Conservation (phyloP, 2,329 filamentous ascomycete species). For the Aspergillus jensenii region DNA sequence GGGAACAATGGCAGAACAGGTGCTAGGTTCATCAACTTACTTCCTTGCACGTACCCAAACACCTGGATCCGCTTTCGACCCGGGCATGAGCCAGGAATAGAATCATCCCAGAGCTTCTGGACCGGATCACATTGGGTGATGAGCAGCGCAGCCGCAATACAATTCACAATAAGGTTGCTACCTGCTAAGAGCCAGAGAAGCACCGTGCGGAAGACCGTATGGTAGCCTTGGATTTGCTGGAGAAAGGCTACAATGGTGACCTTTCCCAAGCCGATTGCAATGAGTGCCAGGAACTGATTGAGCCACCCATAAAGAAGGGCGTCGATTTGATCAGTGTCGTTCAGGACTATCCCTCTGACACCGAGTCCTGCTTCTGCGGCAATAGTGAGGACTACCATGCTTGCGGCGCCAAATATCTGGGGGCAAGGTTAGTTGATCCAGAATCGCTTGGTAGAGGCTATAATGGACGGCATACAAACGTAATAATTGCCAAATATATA, state of each 20-base stretch:
- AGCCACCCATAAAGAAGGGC: slow-evolving; percentile 21
- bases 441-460: neutral
- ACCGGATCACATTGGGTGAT: neutral
- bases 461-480: neutral
- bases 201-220: slow-evolving; percentile 5
- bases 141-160: neutral
- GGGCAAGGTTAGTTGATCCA: neutral
- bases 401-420: slow-evolving; percentile 12
- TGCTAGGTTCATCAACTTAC: neutral
- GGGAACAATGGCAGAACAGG: neutral
- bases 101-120: neutral
- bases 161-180: neutral
- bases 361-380: slow-evolving; percentile 19
- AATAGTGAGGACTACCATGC: slow-evolving; percentile 12
- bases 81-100: neutral
- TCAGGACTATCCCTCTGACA: slow-evolving; percentile 3
- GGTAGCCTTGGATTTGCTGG: slow-evolving; percentile 22
- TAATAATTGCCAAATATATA: neutral
- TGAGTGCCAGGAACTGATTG: slow-evolving; percentile 19
- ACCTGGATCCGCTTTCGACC: neutral
- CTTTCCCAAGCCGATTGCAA: slow-evolving; percentile 19
- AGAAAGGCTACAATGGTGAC: slow-evolving; percentile 23
- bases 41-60: neutral
- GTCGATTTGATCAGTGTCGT: neutral
- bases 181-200: neutral